Evolutionary conservation across 495 filamentous ascomycete species (phyloP), one percentile per base, ranked within the genome.

Genomic region (Cercophora newfieldiana): DNA sequence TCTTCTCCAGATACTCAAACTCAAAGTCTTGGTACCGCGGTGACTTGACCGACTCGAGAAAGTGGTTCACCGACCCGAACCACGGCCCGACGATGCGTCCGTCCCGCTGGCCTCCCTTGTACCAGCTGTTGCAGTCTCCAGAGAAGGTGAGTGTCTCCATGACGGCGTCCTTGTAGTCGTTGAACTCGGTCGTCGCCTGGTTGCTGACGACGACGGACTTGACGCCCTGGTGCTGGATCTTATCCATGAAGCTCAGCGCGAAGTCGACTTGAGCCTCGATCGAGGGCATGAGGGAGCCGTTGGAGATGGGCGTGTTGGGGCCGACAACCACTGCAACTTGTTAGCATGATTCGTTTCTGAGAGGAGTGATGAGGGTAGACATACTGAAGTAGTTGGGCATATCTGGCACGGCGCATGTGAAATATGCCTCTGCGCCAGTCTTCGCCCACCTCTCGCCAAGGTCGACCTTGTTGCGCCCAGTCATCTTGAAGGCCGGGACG

Each of bases 41-140:
- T 16, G 16, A 30, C 26, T 28, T 21, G 12, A 64, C 49, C 49
- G 29, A 37, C 49, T 64, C 49, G 19, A 64, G 30, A 30, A 64
- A 64, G 29, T 64, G 61, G 29, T 55, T 64, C 4, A 54, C 28
- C 2, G 49, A 55, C 3, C 61, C 61, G 14, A 48, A 48, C 49
- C 51, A 84, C 22, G 79, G 66, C 5, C 78, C 81, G 26, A 75
- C 80, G 21, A 85, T 75, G 1, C 74, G 69, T 4, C 82, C 83
- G 22, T 81, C 72, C 0, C 69, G 66, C 5, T 54, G 72, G 21
- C 72, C 69, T 22, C 74, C 73, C 73, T 84, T 85, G 61, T 81
- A 85, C 83, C 83, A 85, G 30, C 79, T 81, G 33, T 72, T 69
- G 65, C 83, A 84, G 1, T 70, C 63, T 37, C 77, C 78, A 0